A percentile compares a stretch with the other conserved stretches of the same genome.
phyloP scores from a whole-genome alignment of 2,329 filamentous ascomycete species.

The Lomentospora prolificans region DNA sequence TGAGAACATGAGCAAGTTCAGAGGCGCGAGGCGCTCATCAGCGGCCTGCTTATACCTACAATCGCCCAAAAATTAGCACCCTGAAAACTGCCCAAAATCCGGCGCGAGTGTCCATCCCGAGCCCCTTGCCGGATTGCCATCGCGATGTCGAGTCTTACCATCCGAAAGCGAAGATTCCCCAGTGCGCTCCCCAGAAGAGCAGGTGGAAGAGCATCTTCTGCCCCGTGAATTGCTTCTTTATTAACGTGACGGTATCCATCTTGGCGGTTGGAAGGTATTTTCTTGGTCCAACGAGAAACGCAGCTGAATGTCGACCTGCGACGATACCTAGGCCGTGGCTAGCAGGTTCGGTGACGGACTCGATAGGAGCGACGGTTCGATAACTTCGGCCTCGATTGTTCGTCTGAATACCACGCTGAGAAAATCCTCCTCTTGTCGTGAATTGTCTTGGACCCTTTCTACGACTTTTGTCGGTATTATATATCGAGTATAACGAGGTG shows the following conservation, averaged over 20 bases:
- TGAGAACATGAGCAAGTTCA: slow-evolving; percentile 77
- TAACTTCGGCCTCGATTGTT: neutral
- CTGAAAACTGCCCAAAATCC: neutral
- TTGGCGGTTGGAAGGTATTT: slow-evolving; percentile 20
- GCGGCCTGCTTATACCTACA: slow-evolving; percentile 66
- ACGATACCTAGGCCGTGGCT: slow-evolving; percentile 20
- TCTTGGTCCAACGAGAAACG: slow-evolving; percentile 13
- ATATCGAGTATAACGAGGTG: neutral
- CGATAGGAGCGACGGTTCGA: neutral
- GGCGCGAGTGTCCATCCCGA: too few species aligned
- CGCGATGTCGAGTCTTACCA: slow-evolving; percentile 53
- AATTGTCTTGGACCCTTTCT: neutral
- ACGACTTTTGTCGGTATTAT: neutral
- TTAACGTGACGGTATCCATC: slow-evolving; percentile 29
- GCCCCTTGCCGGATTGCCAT: neutral
- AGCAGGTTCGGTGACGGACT: neutral
- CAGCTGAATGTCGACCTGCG: slow-evolving; percentile 46
- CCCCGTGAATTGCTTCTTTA: slow-evolving; percentile 56
- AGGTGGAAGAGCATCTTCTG: slow-evolving; percentile 71
- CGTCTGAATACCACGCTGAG: neutral
- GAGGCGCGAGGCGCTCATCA: slow-evolving; percentile 58
- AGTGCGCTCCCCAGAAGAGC: slow-evolving; percentile 72
- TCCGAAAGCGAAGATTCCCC: slow-evolving; percentile 70
- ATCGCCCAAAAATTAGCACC: neutral
- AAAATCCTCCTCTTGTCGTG: neutral